phyloP scores from a whole-genome alignment of 805 yeast species.

The Ogataea methylovora region DNA sequence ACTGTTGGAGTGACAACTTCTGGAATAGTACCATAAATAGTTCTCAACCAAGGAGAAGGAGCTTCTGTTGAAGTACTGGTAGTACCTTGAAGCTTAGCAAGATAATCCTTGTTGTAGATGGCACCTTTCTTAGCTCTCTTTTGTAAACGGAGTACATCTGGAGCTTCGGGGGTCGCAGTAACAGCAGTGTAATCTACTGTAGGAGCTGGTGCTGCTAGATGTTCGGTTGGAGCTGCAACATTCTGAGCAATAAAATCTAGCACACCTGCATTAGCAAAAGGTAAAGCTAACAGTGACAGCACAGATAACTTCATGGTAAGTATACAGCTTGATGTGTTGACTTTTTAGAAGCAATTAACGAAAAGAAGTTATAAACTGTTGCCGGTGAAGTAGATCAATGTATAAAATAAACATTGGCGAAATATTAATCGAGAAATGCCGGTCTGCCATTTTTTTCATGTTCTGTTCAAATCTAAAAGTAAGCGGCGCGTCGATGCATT shows the following conservation, averaged over 20 bases:
- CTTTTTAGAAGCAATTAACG: no score
- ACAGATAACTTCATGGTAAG: not conserved
- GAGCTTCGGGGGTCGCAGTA: no score
- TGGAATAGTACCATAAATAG: conserved; percentile 44
- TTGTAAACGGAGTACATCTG: no score
- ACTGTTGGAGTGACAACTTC: conserved; percentile 64
- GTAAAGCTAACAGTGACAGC: not conserved
- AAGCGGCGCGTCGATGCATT: no score
- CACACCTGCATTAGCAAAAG: not conserved
- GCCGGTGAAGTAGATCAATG: no score
- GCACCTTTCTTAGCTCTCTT: not conserved
- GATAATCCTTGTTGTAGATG: not conserved
- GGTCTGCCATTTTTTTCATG: no score
- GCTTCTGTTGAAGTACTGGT: not conserved
- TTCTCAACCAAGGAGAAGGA: conserved; percentile 66
- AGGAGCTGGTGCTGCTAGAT: not conserved
- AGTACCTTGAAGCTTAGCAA: not conserved
- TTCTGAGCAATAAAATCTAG: not conserved
- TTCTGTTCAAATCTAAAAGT: no score
- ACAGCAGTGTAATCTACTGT: not conserved
- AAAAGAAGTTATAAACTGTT: no score
- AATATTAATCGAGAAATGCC: no score
- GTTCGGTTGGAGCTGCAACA: not conserved
- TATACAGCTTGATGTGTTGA: no score
- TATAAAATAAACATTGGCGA: no score